A percentile compares a stretch with the other conserved stretches of the same genome.
Evolutionary conservation across 2,329 filamentous ascomycete species (phyloP).

Genomic region (Diaporthe sp.): DNA sequence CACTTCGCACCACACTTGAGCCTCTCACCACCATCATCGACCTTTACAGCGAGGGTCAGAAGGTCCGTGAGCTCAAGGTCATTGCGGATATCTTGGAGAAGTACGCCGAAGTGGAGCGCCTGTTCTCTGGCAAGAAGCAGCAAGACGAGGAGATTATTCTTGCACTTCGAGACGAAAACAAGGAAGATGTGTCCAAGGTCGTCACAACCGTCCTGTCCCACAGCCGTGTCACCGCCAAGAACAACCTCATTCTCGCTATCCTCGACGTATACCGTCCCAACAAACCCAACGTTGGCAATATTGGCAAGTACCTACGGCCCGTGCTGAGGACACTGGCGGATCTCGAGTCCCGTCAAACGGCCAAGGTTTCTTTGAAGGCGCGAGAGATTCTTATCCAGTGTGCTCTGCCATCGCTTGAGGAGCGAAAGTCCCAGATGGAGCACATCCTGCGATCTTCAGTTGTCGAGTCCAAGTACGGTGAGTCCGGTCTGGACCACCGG

Average conservation of each 20-base stretch:
- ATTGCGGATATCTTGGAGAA: slow-evolving; percentile 84
- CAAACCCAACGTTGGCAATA: slow-evolving; percentile 89
- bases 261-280: slow-evolving; percentile 96
- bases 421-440: slow-evolving; percentile 97
- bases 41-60: slow-evolving; percentile 88
- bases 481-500: slow-evolving; percentile 96
- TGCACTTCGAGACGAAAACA: slow-evolving; percentile 94
- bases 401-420: slow-evolving; percentile 94
- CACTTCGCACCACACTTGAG: slow-evolving; percentile 79
- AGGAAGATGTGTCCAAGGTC: slow-evolving; percentile 88
- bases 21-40: slow-evolving; percentile 85
- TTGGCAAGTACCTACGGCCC: slow-evolving; percentile 88
- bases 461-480: slow-evolving; percentile 95
- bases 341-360: slow-evolving; percentile 85
- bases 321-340: slow-evolving; percentile 90
- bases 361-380: slow-evolving; percentile 97
- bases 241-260: slow-evolving; percentile 91
- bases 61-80: slow-evolving; percentile 88
- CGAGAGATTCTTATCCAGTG: slow-evolving; percentile 98
- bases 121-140: slow-evolving; percentile 87
- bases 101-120: slow-evolving; percentile 86
- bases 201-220: slow-evolving; percentile 94
- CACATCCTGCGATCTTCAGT: slow-evolving; percentile 97
- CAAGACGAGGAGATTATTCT: slow-evolving; percentile 96
- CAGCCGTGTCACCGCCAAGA: slow-evolving; percentile 93